Conservation (phyloP, 805 yeast species). For the Ogataea methylovora region DNA sequence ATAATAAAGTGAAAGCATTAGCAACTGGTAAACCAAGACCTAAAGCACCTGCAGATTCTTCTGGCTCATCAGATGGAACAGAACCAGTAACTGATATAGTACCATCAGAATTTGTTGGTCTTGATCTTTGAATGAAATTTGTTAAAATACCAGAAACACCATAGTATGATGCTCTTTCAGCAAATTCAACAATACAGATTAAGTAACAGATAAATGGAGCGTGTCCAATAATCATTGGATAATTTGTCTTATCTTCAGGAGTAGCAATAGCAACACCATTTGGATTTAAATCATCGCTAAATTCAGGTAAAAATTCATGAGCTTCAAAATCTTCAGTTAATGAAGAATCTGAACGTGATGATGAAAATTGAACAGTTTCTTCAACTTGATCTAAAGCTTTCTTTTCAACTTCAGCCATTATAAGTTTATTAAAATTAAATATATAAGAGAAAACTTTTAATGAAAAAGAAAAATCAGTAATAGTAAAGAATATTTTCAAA, state of each 20-base stretch:
- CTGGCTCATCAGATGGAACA: conserved; percentile 21
- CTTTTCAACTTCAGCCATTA: not conserved
- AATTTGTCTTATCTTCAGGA: conserved; percentile 23
- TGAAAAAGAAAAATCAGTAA: no score
- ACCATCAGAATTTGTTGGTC: conserved; percentile 38
- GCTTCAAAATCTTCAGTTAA: not conserved
- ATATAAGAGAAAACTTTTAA: no score
- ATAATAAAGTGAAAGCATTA: conserved; percentile 37
- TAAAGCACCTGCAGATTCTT: conserved; percentile 42
- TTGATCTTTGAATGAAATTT: conserved; percentile 45
- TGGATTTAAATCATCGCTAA: conserved; percentile 23
- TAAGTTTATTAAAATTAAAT: no score
- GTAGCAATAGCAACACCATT: conserved; percentile 17
- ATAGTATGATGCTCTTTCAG: conserved; percentile 50
- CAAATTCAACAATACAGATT: conserved; percentile 42
- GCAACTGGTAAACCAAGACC: conserved; percentile 37
- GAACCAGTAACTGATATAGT: no score
- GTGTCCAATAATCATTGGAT: conserved; percentile 34
- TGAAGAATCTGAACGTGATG: no score
- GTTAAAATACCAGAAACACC: conserved; percentile 36
- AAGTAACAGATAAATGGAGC: conserved; percentile 44
- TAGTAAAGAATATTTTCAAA: no score
- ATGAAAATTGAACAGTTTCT: no score
- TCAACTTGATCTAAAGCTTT: not conserved
- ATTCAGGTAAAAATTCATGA: conserved; percentile 15